These are phyloP conservation scores for Xylaria sp. DNA, from an alignment of 2,329 filamentous ascomycete species.

Conservation along the genomic window DNA sequence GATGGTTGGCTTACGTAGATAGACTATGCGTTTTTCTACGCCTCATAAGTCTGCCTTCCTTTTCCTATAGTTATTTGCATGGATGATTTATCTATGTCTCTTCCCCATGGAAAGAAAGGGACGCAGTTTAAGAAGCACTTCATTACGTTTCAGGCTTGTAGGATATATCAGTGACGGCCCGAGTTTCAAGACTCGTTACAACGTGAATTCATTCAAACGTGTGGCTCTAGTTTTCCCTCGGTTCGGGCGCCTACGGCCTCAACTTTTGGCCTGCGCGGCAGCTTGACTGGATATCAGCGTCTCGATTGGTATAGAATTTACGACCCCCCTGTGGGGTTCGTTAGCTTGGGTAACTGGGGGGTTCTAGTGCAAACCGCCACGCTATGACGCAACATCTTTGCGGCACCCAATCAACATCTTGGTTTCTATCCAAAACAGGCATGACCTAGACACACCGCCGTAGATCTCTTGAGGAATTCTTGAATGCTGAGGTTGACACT, in stretches of 20 bases:
- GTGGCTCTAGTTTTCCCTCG: slow-evolving; percentile 9
- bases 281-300: slow-evolving; percentile 27
- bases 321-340: slow-evolving; percentile 7
- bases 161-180: not conserved
- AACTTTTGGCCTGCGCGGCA: slow-evolving; percentile 9
- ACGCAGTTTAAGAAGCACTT: not conserved
- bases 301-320: not conserved
- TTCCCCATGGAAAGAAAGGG: not conserved
- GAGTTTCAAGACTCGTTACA: slow-evolving; percentile 22
- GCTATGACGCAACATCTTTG: slow-evolving; percentile 30
- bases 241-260: slow-evolving; percentile 26
- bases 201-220: slow-evolving; percentile 1
- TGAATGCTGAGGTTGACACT: not conserved
- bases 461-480: not conserved
- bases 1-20: no score
- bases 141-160: not conserved
- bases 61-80: no score
- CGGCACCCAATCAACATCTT: slow-evolving; percentile 40
- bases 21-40: no score
- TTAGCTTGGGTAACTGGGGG: slow-evolving; percentile 1
- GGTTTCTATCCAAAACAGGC: slow-evolving; percentile 41
- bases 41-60: no score
- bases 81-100: no score
- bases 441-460: slow-evolving; percentile 25
- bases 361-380: no score